Evolutionary conservation across 1,139 yeast genomes (phyloP).

Genomic region (Hemisphaericaspora subhashii): DNA sequence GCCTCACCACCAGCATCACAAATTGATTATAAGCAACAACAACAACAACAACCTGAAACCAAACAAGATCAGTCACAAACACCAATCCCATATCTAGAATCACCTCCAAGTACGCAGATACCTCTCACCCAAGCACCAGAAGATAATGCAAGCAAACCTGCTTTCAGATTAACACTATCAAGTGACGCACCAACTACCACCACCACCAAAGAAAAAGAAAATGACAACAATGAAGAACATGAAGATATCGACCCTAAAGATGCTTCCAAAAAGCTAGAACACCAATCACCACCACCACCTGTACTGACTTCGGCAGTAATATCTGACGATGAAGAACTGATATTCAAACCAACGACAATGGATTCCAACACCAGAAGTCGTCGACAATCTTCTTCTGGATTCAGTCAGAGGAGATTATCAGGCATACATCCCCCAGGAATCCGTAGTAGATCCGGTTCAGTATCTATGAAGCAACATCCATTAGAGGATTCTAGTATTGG

Average conservation of each 20-base stretch:
- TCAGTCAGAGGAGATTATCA: constrained; percentile 36
- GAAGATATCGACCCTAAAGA: constrained; percentile 35
- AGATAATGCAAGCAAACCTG: constrained; percentile 7
- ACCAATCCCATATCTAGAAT: neutral
- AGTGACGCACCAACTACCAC: constrained; percentile 4
- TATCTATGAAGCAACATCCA: constrained; percentile 17
- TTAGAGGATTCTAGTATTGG: constrained; percentile 8
- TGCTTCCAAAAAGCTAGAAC: constrained; percentile 16
- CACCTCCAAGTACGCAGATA: neutral
- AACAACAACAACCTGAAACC: constrained; percentile 2
- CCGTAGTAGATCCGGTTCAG: constrained; percentile 32
- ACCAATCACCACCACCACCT: constrained; percentile 2
- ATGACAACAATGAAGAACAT: constrained; percentile 21
- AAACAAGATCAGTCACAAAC: constrained; percentile 3
- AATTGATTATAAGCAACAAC: neutral
- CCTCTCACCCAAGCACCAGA: constrained; percentile 4
- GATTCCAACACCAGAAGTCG: constrained; percentile 17
- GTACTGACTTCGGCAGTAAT: constrained; percentile 15
- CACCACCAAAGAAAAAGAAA: constrained; percentile 6
- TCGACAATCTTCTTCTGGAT: constrained; percentile 28
- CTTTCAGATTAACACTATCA: constrained; percentile 9
- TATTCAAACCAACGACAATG: constrained; percentile 28
- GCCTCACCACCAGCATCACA: constrained; percentile 16
- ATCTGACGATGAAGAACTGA: constrained; percentile 27
- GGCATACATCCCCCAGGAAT: constrained; percentile 32